These are phyloP conservation scores for Hymenoscyphus infarciens DNA, from an alignment of 2,329 filamentous ascomycete genomes.

Conservation along the genomic window DNA sequence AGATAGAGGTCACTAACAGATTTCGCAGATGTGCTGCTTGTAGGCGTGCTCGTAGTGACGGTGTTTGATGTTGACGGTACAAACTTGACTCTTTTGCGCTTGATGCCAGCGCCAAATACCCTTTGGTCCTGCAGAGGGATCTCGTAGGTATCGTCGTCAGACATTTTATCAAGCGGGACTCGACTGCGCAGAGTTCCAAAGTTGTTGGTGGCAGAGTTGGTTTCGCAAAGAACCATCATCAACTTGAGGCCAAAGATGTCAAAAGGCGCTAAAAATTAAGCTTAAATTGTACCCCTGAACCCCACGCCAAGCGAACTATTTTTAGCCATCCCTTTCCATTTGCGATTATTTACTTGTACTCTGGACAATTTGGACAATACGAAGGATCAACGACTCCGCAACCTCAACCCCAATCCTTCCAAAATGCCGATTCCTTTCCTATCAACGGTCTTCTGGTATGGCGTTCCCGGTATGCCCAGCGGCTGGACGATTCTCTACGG, in stretches of 20 bases:
- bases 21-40: slow-evolving; percentile 27
- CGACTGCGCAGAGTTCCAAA: neutral
- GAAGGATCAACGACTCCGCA: neutral
- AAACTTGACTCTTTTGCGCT: slow-evolving; percentile 57
- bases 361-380: neutral
- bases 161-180: slow-evolving; percentile 17
- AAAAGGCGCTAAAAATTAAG: slow-evolving; percentile 20
- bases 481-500: slow-evolving; percentile 50
- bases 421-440: slow-evolving; percentile 35
- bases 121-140: slow-evolving; percentile 55
- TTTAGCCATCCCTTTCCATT: slow-evolving; percentile 2
- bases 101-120: slow-evolving; percentile 60
- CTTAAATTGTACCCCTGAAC: slow-evolving; percentile 19
- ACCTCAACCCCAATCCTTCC: slow-evolving; percentile 5
- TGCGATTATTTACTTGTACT: neutral
- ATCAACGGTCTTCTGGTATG: slow-evolving; percentile 25
- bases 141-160: slow-evolving; percentile 53
- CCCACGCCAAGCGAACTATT: neutral
- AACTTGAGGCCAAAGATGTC: neutral
- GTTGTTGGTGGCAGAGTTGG: neutral
- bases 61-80: slow-evolving; percentile 40
- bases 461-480: slow-evolving; percentile 25
- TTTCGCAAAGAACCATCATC: neutral
- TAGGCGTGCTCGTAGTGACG: slow-evolving; percentile 32
- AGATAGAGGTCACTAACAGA: slow-evolving; percentile 56